Conservation (phyloP, 2,329 filamentous ascomycete species). For the Emericellopsis cladophorae region DNA sequence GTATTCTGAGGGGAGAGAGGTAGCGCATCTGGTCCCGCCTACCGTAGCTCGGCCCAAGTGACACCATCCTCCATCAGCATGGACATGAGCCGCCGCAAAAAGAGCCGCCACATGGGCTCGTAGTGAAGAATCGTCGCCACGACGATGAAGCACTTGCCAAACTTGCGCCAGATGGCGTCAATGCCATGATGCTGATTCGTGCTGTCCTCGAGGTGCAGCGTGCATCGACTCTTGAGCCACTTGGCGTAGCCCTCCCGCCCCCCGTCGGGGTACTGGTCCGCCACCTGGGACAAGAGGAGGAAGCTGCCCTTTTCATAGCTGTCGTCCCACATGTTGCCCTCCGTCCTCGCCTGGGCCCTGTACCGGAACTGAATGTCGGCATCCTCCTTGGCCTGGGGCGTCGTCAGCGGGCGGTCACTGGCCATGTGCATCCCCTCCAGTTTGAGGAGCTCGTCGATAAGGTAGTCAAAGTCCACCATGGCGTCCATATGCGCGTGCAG, state of each 20-base stretch:
- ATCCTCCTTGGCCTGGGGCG: slow-evolving; percentile 36
- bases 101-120: slow-evolving; percentile 76
- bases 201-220: slow-evolving; percentile 59
- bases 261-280: slow-evolving; percentile 61
- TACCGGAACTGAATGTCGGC: slow-evolving; percentile 51
- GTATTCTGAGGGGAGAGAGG: not conserved
- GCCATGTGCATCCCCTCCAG: slow-evolving; percentile 66
- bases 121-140: slow-evolving; percentile 70
- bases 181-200: slow-evolving; percentile 72
- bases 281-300: slow-evolving; percentile 48
- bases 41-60: slow-evolving; percentile 68
- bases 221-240: slow-evolving; percentile 65
- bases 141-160: slow-evolving; percentile 60
- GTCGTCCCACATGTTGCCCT: slow-evolving; percentile 46
- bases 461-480: slow-evolving; percentile 77
- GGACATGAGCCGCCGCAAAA: slow-evolving; percentile 58
- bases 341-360: slow-evolving; percentile 28
- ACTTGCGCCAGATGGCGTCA: slow-evolving; percentile 76
- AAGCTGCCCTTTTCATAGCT: slow-evolving; percentile 47
- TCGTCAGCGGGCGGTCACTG: slow-evolving; percentile 41
- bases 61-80: slow-evolving; percentile 71
- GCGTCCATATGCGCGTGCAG: slow-evolving; percentile 84
- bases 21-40: slow-evolving; percentile 7
- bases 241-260: slow-evolving; percentile 59
- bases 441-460: slow-evolving; percentile 58